phyloP scores from a whole-genome alignment of 306 rosid genomes.

The Phaseolus lunatus region DNA sequence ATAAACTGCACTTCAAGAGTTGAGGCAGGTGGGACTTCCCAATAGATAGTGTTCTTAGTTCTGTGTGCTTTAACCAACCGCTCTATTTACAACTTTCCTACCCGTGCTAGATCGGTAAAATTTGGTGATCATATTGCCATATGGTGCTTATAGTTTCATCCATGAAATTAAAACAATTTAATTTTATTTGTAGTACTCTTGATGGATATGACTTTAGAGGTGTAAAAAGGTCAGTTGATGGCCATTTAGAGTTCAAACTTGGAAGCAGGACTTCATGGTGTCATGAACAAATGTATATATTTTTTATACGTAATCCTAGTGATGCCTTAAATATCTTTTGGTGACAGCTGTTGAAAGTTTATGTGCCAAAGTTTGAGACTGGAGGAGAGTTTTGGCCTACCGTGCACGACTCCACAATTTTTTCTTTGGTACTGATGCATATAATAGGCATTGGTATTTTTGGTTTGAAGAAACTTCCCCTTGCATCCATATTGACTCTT shows the following conservation, averaged over 20 bases:
- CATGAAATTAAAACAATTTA: not conserved
- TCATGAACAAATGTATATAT: constrained; percentile 26
- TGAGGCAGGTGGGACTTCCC: too few relatives aligned
- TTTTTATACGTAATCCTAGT: constrained; percentile 21
- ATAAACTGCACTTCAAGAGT: too few relatives aligned
- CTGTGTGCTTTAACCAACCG: too few relatives aligned
- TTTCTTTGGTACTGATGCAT: constrained; percentile 84
- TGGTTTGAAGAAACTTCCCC: constrained; percentile 72
- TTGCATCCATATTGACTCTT: constrained; percentile 65
- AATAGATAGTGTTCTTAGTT: too few relatives aligned
- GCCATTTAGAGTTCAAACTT: constrained; percentile 23
- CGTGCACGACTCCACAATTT: constrained; percentile 74
- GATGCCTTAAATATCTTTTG: constrained; percentile 30
- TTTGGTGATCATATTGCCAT: not conserved
- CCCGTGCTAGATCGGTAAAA: too few relatives aligned
- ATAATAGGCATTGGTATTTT: constrained; percentile 80
- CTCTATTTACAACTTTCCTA: too few relatives aligned
- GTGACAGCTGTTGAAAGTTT: constrained; percentile 78
- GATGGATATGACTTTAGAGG: not conserved
- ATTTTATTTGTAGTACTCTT: constrained; percentile 5
- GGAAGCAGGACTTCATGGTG: constrained; percentile 16
- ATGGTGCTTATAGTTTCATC: constrained; percentile 10
- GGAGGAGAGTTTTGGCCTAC: constrained; percentile 82
- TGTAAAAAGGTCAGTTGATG: constrained; percentile 24
- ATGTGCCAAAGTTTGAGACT: constrained; percentile 66